Percentiles rank a stretch among this genome's conserved stretches.
Evolutionary conservation across 805 yeast genomes (phyloP).

Genomic region (Hanseniaspora valbyensis): DNA sequence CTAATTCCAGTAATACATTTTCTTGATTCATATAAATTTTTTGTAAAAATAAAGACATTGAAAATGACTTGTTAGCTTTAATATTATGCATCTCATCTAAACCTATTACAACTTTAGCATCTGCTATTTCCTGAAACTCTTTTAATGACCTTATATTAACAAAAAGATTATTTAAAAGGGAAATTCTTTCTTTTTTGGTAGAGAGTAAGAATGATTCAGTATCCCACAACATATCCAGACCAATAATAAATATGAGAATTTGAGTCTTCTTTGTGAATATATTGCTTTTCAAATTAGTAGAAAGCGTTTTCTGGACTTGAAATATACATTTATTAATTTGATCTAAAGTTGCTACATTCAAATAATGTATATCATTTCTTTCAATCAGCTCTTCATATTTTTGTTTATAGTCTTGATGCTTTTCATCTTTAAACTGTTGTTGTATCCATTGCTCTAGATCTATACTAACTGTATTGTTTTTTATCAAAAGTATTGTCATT

Average conservation of each 20-base stretch:
- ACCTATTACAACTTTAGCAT: not conserved
- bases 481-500: slow-evolving; percentile 4
- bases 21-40: not conserved
- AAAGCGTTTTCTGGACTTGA: not conserved
- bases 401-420: not conserved
- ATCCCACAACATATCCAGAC: slow-evolving; percentile 13
- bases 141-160: not conserved
- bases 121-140: not conserved
- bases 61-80: not conserved
- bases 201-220: slow-evolving; percentile 7
- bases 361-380: not conserved
- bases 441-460: slow-evolving; percentile 6
- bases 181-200: not conserved
- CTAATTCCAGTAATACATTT: not conserved
- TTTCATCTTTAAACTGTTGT: slow-evolving; percentile 2
- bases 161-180: not conserved
- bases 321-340: not conserved
- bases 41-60: not conserved
- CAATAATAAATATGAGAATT: slow-evolving; percentile 4
- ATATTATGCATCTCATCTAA: not conserved
- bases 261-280: too few relatives aligned
- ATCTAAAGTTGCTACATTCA: not conserved
- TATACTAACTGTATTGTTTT: not conserved
- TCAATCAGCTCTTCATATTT: not conserved
- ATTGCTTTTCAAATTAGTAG: not conserved